Percentiles rank a stretch among this genome's conserved stretches.
phyloP scores from a whole-genome alignment of 1,139 yeast species.

The Scheffersomyces illinoinensis region DNA sequence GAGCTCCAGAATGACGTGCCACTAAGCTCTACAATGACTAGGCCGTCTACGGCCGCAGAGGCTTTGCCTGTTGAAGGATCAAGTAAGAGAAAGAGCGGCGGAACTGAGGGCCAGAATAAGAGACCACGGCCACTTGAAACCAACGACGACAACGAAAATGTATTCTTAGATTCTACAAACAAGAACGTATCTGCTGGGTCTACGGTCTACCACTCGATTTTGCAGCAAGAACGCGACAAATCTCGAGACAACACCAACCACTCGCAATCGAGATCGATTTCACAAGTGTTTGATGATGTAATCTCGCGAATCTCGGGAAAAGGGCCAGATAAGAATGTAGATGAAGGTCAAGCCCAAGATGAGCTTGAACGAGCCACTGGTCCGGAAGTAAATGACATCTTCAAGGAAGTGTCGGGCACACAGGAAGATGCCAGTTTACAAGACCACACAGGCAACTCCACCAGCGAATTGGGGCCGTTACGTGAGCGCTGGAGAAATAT shows the following conservation, averaged over 20 bases:
- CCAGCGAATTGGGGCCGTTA: slow-evolving; percentile 32
- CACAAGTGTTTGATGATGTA: slow-evolving; percentile 34
- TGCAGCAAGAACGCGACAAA: slow-evolving; percentile 14
- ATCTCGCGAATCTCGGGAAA: slow-evolving; percentile 3
- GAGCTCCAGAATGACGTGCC: slow-evolving; percentile 15
- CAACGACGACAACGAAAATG: slow-evolving; percentile 23
- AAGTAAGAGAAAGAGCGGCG: neutral
- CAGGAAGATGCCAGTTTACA: slow-evolving; percentile 13
- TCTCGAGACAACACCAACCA: slow-evolving; percentile 23
- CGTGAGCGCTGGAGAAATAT: neutral
- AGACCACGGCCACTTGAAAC: slow-evolving; percentile 1
- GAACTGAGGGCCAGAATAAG: neutral
- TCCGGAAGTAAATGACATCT: slow-evolving; percentile 3
- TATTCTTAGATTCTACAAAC: slow-evolving; percentile 29
- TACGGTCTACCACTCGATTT: slow-evolving; percentile 32
- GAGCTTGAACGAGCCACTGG: neutral
- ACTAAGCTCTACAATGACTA: neutral
- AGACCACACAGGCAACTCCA: slow-evolving; percentile 25
- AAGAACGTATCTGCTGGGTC: slow-evolving; percentile 23
- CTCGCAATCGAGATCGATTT: slow-evolving; percentile 27
- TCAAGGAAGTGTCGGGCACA: slow-evolving; percentile 5
- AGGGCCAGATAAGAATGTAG: neutral
- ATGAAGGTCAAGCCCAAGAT: neutral
- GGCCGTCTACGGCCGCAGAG: neutral
- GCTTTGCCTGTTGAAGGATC: neutral